phyloP scores from a whole-genome alignment of 2,329 filamentous ascomycete species.

The Onygenales sp. region DNA sequence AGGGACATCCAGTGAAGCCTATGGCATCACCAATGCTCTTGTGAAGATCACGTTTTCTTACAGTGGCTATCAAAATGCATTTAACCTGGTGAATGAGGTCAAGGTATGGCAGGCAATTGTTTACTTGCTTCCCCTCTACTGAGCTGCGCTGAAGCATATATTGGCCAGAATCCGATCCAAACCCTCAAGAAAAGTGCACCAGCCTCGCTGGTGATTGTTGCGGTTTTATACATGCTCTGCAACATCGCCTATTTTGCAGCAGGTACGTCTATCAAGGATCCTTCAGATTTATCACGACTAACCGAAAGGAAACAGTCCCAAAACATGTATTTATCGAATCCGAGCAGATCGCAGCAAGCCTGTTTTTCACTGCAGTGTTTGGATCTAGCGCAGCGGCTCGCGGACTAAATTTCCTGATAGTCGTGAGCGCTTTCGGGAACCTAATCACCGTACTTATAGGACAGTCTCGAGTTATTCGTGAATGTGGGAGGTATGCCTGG shows the following conservation, averaged over 20 bases:
- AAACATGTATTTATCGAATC: slow-evolving; percentile 46
- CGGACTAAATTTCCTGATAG: slow-evolving; percentile 49
- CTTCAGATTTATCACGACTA: not conserved
- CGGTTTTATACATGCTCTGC: slow-evolving; percentile 47
- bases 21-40: slow-evolving; percentile 47
- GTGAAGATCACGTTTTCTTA: slow-evolving; percentile 53
- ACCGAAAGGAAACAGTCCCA: slow-evolving; percentile 31
- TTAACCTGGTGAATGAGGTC: slow-evolving; percentile 54
- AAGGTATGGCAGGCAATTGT: slow-evolving; percentile 24
- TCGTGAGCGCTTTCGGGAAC: slow-evolving; percentile 51
- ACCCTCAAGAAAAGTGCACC: slow-evolving; percentile 44
- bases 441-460: slow-evolving; percentile 48
- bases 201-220: slow-evolving; percentile 42
- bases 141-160: not conserved
- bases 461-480: slow-evolving; percentile 47
- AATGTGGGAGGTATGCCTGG: slow-evolving; percentile 42
- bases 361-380: slow-evolving; percentile 53
- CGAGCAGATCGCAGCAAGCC: slow-evolving; percentile 44
- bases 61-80: slow-evolving; percentile 49
- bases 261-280: not conserved
- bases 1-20: slow-evolving; percentile 36
- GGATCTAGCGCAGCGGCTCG: slow-evolving; percentile 39
- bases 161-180: slow-evolving; percentile 40
- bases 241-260: slow-evolving; percentile 52
- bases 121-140: not conserved